Base-by-base conservation (phyloP, 2,329 filamentous ascomycete species). In the Stromatinia cepivora region DNA sequence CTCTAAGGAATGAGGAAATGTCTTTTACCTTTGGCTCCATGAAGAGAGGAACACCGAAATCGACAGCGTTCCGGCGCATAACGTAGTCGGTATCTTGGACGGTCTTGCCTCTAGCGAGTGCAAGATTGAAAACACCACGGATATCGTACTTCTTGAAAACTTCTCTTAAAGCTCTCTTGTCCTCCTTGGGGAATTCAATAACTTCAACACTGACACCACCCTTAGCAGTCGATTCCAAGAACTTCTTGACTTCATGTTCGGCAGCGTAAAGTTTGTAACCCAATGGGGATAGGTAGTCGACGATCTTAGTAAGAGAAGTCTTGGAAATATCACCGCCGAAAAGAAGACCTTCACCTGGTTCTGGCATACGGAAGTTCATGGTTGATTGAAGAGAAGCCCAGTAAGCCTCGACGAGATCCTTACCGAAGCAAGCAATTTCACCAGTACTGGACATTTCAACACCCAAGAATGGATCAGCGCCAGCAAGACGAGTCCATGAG, bases 361-460 rank as follows among this genome's bases (percentile, higher is more conserved):
- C 90, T 56, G 95, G 95, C 77, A 97, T 88, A 76, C 94, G 92
- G 92, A 98, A 98, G 88, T 98, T 99, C 94, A 98, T 99, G 77
- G 92, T 94, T 28, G 93, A 95, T 83, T 99, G 95, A 72, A 97
- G 85, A 25, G 94, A 96, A 36, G 94, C 86, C 95, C 95, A 99
- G 88, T 99, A 99, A 67, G 95, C 95, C 80, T 99, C 95, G 63
- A 98, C 86, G 15, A 99, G 87, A 78, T 97, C 86, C 84, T 95
- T 97, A 73, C 95, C 95, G 82, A 99, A 99, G 84, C 95, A 98
- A 74, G 95, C 95, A 86, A 99, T 97, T 83, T 99, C 95, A 81
- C 95, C 95, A 25, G 95, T 99, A 73, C 90, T 93, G 57, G 93
- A 85, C 95, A 99, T 99, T 83, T 99, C 95, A 69, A 99, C 95